These are phyloP conservation scores for Globisporangium viniferum DNA, from an alignment of 352 stramenopile species.

Conservation along the genomic window DNA sequence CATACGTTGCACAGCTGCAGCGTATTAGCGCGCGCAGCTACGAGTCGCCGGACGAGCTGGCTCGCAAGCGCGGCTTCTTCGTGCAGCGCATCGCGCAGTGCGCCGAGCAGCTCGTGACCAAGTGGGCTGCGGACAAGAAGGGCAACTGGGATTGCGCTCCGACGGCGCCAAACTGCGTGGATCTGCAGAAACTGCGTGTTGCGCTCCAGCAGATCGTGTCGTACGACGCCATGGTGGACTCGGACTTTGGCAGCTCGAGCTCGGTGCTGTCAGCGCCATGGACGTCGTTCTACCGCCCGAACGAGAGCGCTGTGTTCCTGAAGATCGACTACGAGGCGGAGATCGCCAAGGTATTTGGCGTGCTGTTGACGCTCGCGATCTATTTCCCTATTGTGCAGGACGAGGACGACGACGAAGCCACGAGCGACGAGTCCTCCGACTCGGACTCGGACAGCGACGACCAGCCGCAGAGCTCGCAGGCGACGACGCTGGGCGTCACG, in stretches of 20 bases:
- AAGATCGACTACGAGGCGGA: constrained; percentile 36
- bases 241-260: neutral
- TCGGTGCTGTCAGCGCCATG: constrained; percentile 27
- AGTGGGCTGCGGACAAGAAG: constrained; percentile 16
- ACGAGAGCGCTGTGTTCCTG: constrained; percentile 26
- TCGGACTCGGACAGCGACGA: constrained; percentile 34
- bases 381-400: constrained; percentile 45
- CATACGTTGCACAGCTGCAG: constrained; percentile 29
- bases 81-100: constrained; percentile 24
- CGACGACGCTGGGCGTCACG: neutral
- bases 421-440: constrained; percentile 36
- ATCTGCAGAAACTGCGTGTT: constrained; percentile 37
- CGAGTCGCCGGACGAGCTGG: constrained; percentile 27
- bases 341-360: constrained; percentile 49
- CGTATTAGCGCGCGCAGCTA: constrained; percentile 40
- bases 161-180: constrained; percentile 10
- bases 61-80: constrained; percentile 37
- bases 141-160: constrained; percentile 38
- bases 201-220: constrained; percentile 43
- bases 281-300: constrained; percentile 55
- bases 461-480: constrained; percentile 7
- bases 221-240: constrained; percentile 24
- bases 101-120: constrained; percentile 12
- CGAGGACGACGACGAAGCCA: constrained; percentile 24
- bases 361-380: constrained; percentile 41